Percentiles rank a stretch among this genome's conserved stretches.
Evolutionary conservation across 257 asterid genomes (phyloP).

Genomic region (Cinchona pubescens): DNA sequence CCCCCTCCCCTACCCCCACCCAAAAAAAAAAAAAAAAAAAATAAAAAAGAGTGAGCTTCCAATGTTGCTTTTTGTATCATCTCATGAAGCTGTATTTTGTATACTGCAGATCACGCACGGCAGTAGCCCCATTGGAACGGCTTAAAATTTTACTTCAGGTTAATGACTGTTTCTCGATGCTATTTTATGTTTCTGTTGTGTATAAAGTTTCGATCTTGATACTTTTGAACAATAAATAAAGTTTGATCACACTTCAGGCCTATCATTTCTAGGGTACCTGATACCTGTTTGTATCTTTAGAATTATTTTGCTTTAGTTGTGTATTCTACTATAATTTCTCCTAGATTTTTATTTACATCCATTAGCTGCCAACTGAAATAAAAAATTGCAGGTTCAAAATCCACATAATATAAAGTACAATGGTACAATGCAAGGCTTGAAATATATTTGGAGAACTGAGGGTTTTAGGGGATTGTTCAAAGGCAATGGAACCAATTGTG

Average conservation of each 20-base stretch:
- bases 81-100: neutral
- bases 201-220: slow-evolving; percentile 6
- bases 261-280: neutral
- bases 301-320: neutral
- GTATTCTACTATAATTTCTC: neutral
- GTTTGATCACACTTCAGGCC: neutral
- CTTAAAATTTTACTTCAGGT: slow-evolving; percentile 95
- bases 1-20: too few relatives aligned
- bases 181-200: slow-evolving; percentile 8
- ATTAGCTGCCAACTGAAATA: neutral
- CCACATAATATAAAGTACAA: slow-evolving; percentile 75
- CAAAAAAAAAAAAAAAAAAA: too few relatives aligned
- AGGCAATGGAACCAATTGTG: slow-evolving; percentile 93
- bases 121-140: slow-evolving; percentile 98
- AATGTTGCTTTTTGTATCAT: neutral
- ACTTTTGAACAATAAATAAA: neutral
- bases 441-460: slow-evolving; percentile 78
- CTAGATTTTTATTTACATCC: neutral
- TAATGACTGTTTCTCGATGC: slow-evolving; percentile 9
- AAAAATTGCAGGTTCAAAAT: slow-evolving; percentile 74
- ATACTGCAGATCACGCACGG: slow-evolving; percentile 84
- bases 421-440: slow-evolving; percentile 84
- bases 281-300: neutral
- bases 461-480: slow-evolving; percentile 77
- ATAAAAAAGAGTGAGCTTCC: neutral